A percentile compares a stretch with the other conserved stretches of the same genome.
Evolutionary conservation across 345 rosid genomes (phyloP).

Genomic region (Combretum micranthum): DNA sequence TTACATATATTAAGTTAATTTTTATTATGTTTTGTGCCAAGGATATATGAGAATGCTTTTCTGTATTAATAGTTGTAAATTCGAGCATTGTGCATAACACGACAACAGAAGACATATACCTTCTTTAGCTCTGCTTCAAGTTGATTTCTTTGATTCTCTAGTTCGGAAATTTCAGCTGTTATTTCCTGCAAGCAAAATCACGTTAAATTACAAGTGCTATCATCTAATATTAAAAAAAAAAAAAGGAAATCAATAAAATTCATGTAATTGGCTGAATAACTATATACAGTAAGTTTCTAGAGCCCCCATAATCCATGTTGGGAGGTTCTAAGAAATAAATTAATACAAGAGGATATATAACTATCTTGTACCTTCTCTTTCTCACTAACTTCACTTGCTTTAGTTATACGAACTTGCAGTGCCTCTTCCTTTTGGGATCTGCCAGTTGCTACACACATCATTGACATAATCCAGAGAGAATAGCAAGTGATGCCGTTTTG

Average conservation of each 20-base stretch:
- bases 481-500: no score
- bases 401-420: constrained; percentile 65
- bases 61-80: no score
- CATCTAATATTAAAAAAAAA: background rate
- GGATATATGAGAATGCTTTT: no score
- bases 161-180: constrained; percentile 60
- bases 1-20: no score
- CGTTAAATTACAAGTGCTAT: background rate
- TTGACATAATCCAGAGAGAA: no score
- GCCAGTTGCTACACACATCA: no score
- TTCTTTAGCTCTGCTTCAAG: constrained; percentile 86
- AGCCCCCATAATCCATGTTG: no score
- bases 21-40: no score
- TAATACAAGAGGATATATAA: background rate
- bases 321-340: background rate
- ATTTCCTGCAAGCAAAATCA: constrained; percentile 53
- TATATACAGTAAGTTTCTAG: background rate
- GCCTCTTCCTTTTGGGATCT: constrained; percentile 63
- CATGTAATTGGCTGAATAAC: background rate
- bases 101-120: constrained; percentile 25
- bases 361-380: constrained; percentile 56
- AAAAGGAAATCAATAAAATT: no score
- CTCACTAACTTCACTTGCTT: constrained; percentile 68
- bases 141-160: constrained; percentile 76
- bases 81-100: no score